These are phyloP conservation scores for Candida sonorensis DNA, from an alignment of 805 yeast genomes.

Conservation along the genomic window DNA sequence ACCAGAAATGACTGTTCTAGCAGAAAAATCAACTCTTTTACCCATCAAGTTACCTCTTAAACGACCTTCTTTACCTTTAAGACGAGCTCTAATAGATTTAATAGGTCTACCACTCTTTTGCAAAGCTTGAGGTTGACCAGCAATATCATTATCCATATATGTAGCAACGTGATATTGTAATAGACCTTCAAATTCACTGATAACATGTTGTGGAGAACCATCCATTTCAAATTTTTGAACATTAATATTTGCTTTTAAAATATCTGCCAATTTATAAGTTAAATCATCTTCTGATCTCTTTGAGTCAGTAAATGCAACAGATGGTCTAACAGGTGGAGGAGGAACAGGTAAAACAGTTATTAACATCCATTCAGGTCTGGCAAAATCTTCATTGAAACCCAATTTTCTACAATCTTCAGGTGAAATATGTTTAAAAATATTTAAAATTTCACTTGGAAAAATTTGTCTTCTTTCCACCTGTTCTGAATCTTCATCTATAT, in stretches of 20 bases:
- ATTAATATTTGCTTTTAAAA: conserved; percentile 90
- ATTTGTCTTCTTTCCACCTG: conserved; percentile 90
- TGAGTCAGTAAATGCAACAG: conserved; percentile 95
- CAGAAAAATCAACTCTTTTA: conserved; percentile 98
- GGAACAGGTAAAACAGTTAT: conserved; percentile 98
- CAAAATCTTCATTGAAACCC: conserved; percentile 92
- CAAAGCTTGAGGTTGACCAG: conserved; percentile 98
- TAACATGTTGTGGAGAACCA: conserved; percentile 98
- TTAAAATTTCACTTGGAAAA: conserved; percentile 82
- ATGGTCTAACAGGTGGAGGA: conserved; percentile 99
- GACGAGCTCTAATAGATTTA: conserved; percentile 97
- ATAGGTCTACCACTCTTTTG: conserved; percentile 99
- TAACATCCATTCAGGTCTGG: conserved; percentile 98
- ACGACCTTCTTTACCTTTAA: conserved; percentile 99
- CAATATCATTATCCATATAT: conserved; percentile 98
- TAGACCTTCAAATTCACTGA: conserved; percentile 91
- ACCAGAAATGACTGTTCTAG: conserved; percentile 98
- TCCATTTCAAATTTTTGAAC: conserved; percentile 97
- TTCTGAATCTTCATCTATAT: conserved; percentile 68
- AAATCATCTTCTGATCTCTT: conserved; percentile 99
- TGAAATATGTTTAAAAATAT: conserved; percentile 86
- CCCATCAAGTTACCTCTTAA: conserved; percentile 98
- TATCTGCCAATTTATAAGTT: conserved; percentile 95
- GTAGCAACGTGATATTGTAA: conserved; percentile 98
- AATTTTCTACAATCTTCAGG: conserved; percentile 72